Evolutionary conservation across 1,139 yeast species (phyloP), one percentile per base, ranked within the genome.

Genomic region (Pichia inconspicua): DNA sequence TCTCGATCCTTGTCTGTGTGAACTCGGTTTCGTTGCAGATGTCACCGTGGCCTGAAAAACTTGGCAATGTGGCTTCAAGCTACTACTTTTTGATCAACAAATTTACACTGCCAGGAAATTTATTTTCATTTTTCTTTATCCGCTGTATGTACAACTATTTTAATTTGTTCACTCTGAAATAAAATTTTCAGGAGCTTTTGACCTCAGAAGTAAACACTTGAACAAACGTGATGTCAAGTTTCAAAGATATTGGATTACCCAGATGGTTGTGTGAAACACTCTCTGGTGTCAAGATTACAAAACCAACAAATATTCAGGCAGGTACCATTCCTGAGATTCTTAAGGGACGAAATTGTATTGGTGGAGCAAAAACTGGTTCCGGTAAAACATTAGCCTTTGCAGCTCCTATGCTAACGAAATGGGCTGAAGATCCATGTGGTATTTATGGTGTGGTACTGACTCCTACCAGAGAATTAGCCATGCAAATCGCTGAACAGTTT

Each of bases 381-480:
- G 99, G 99, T 76, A 92, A 92, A 64, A 92, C 99, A 3, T 83
- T 94, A 34, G 96, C 98, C 0, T 92, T 92, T 74, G 97, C 95
- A 0, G 94, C 90, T 25, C 98, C 98, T 1, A 92, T 92, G 89
- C 71, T 92, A 48, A 81, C 95, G 1, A 76, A 82, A 60, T 92
- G 98, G 97, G 85, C 97, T 0, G 84, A 82, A 57, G 98, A 94
- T 61, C 98, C 98, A 0, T 77, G 76, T 65, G 99, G 97, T 2
- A 84, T 92, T 44, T 94, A 75, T 67, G 98, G 97, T 6, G 68
- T 92, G 4, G 75, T 92, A 1, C 68, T 92, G 49, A 94, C 98
- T 0, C 99, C 99, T 2, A 94, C 99, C 0, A 72, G 99, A 65
- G 98, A 92, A 63, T 73, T 92, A 59, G 98, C 99, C 0, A 71